A percentile compares a stretch with the other conserved stretches of the same genome.
Evolutionary conservation across 192 early-diverging fungal species (phyloP).

Genomic region (Glomus cerebriforme): DNA sequence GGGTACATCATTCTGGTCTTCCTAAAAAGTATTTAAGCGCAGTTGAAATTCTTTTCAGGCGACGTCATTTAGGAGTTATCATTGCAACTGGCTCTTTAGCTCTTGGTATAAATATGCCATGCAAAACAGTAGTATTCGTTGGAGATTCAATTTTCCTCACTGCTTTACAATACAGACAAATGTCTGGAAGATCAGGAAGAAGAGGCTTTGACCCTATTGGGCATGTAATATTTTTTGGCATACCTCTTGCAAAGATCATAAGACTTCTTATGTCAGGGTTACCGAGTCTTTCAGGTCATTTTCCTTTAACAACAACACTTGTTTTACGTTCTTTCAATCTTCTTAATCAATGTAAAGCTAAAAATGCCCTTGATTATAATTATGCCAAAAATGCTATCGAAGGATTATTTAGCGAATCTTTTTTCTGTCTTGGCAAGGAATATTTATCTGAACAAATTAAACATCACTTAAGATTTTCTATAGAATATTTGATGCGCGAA

Average conservation of each 20-base stretch:
- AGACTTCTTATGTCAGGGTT: constrained; percentile 44
- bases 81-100: constrained; percentile 43
- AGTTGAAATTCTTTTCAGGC: constrained; percentile 45
- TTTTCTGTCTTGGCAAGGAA: constrained; percentile 38
- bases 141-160: constrained; percentile 46
- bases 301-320: constrained; percentile 46
- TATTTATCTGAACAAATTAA: constrained; percentile 38
- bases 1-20: constrained; percentile 49
- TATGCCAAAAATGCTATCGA: constrained; percentile 14
- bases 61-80: constrained; percentile 38
- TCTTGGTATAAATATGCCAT: constrained; percentile 50
- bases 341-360: not conserved
- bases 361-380: not conserved
- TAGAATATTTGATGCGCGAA: constrained; percentile 42
- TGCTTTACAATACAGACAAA: constrained; percentile 45
- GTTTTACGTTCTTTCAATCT: constrained; percentile 40
- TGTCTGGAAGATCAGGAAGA: constrained; percentile 37
- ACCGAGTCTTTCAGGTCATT: constrained; percentile 40
- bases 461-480: constrained; percentile 46
- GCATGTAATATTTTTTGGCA: constrained; percentile 46
- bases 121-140: constrained; percentile 40
- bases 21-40: constrained; percentile 36
- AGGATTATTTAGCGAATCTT: constrained; percentile 32
- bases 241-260: constrained; percentile 39
- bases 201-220: constrained; percentile 48